Evolutionary conservation across 1,139 yeast genomes (phyloP).

Genomic region (Candida labiduridarum): DNA sequence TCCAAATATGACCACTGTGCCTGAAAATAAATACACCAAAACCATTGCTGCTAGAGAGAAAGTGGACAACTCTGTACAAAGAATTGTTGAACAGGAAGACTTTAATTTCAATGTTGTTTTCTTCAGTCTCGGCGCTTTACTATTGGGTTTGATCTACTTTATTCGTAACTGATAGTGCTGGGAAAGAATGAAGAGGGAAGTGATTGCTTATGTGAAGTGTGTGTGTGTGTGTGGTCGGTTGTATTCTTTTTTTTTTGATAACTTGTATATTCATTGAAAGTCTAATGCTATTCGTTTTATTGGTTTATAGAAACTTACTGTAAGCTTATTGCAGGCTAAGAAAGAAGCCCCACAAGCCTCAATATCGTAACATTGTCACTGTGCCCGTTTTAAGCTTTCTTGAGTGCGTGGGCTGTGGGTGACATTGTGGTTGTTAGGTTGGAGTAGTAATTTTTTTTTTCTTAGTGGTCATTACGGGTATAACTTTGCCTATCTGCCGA

Average conservation of each 20-base stretch:
- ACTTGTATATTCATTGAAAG: neutral
- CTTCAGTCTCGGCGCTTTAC: constrained; percentile 11
- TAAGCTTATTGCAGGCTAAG: too few relatives aligned
- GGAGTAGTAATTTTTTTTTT: too few relatives aligned
- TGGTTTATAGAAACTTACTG: too few relatives aligned
- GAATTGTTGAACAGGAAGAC: constrained; percentile 29
- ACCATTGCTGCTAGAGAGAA: constrained; percentile 29
- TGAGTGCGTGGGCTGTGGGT: too few relatives aligned
- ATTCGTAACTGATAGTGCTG: constrained; percentile 1
- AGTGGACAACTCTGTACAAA: constrained; percentile 35
- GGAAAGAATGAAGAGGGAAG: neutral
- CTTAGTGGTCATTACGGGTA: too few relatives aligned
- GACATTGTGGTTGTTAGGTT: too few relatives aligned
- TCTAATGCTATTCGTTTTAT: too few relatives aligned
- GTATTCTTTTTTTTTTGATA: neutral
- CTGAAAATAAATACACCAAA: constrained; percentile 23
- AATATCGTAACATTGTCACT: too few relatives aligned
- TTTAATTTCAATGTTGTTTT: constrained; percentile 24
- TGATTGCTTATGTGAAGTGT: neutral
- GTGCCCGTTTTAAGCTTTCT: too few relatives aligned
- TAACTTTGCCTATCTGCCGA: too few relatives aligned
- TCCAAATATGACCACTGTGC: constrained; percentile 24
- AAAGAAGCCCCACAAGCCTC: too few relatives aligned
- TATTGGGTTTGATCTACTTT: constrained; percentile 8
- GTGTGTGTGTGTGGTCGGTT: neutral